Evolutionary conservation across 345 rosid genomes (phyloP), one percentile per base, ranked within the genome.

Genomic region (Corchorus capsularis): DNA sequence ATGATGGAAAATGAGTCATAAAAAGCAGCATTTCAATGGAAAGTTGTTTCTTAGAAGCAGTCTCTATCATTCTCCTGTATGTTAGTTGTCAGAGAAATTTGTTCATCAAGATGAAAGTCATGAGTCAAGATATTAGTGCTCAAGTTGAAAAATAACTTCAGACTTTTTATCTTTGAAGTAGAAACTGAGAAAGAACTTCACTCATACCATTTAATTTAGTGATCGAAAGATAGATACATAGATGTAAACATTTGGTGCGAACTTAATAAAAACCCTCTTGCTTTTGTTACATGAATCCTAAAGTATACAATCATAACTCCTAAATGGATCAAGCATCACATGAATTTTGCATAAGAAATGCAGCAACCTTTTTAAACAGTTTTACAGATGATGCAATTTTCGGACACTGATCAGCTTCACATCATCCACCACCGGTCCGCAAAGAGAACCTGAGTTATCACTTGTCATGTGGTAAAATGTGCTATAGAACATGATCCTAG

Each of bases 381-480:
- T 46, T n/a, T 74, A 46, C 14, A 73, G 15, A 8, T 49, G 71
- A 34, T 62, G 69, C 6, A 71, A 63, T 77, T 69, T 75, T 62
- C 86, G 78, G 63, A 83, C 80, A 32, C 80, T 83, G 46, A 91
- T 67, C 45, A 91, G 77, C 82, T 68, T 89, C 27, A 90, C 88
- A 47, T 88, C 92, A 77, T 93, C 97, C 13, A 93, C 17, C 6
- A 93, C 90, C 5, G 97, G 97, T 16, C 98, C 94, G 49, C 98
- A 93, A 1, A 93, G 86, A 14, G 94, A 86, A 11, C 93, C 94
- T 8, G 92, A 86, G 82, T 87, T 79, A 76, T 90, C 94, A 17
- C 78, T 87, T 72, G 75, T 89, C 90, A 85, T 91, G 72, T 79
- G 75, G 66, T 91, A 91, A 78, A 73, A 86, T 2, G 97, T 85